Evolutionary conservation across 108 stramenopile genomes (phyloP).

Genomic region (Cyclostephanos tholiformis): DNA sequence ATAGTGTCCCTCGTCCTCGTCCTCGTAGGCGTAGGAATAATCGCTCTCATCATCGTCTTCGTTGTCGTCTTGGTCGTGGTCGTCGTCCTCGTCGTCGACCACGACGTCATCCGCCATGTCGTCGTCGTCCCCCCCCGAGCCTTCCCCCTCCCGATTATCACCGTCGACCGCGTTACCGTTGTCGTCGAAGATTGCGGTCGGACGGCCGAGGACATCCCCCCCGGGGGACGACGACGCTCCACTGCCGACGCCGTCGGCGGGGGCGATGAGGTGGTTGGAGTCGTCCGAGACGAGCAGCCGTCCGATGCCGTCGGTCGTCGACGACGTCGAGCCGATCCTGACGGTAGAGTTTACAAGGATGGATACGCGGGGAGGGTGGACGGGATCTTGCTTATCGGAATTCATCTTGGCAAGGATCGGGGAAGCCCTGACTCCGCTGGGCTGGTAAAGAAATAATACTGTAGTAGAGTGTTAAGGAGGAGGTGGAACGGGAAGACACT

Average conservation of each 20-base stretch:
- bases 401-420: not conserved
- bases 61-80: conserved; percentile 25
- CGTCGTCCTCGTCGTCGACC: conserved; percentile 28
- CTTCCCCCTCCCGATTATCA: not conserved
- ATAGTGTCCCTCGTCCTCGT: conserved; percentile 81
- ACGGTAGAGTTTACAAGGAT: not conserved
- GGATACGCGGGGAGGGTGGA: not conserved
- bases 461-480: too few species aligned
- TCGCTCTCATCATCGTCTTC: conserved; percentile 64
- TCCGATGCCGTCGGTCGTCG: not conserved
- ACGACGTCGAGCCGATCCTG: not conserved
- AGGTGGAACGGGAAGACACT: too few species aligned
- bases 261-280: not conserved
- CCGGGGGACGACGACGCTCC: not conserved
- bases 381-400: conserved; percentile 1
- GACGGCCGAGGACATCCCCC: not conserved
- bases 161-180: conserved; percentile 2
- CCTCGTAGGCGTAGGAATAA: conserved; percentile 79
- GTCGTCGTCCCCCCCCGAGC: conserved; percentile 20
- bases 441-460: too few species aligned
- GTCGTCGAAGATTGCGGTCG: not conserved
- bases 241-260: not conserved
- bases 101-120: conserved; percentile 6
- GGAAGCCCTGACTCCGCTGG: too few species aligned
- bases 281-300: not conserved